phyloP scores from a whole-genome alignment of 768 basidiomycete genomes.

The Dentipellis sp. region DNA sequence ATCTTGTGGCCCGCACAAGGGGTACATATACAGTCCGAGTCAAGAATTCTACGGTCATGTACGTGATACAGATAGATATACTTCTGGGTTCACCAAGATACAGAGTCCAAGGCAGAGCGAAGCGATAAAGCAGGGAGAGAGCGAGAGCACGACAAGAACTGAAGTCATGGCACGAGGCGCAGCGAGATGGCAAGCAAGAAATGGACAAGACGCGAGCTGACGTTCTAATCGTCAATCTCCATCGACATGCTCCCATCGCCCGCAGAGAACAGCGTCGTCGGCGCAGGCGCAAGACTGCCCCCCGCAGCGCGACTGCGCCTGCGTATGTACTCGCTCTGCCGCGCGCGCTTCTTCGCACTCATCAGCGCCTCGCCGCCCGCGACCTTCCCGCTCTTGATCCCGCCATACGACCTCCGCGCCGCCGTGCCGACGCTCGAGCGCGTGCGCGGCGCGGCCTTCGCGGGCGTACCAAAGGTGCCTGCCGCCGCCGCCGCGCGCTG shows the following conservation, averaged over 20 bases:
- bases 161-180: not conserved
- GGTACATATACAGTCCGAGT: not conserved
- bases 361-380: constrained; percentile 32
- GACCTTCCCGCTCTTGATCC: constrained; percentile 17
- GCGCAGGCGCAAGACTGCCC: not conserved
- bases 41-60: not conserved
- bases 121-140: not conserved
- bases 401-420: constrained; percentile 24
- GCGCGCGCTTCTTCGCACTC: constrained; percentile 63
- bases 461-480: constrained; percentile 16
- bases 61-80: not conserved
- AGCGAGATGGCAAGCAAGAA: too few species aligned
- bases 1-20: too few species aligned
- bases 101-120: not conserved
- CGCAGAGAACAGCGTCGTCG: not conserved
- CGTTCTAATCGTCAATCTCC: constrained; percentile 3
- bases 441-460: constrained; percentile 16
- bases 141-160: not conserved
- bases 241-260: constrained; percentile 10
- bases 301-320: constrained; percentile 36
- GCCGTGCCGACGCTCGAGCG: constrained; percentile 41
- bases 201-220: not conserved
- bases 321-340: constrained; percentile 69
- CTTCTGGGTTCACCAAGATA: not conserved
- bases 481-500: constrained; percentile 41